These are phyloP conservation scores for Flaveria brownii DNA, from an alignment of 129 eudicot genomes.

Conservation along the genomic window DNA sequence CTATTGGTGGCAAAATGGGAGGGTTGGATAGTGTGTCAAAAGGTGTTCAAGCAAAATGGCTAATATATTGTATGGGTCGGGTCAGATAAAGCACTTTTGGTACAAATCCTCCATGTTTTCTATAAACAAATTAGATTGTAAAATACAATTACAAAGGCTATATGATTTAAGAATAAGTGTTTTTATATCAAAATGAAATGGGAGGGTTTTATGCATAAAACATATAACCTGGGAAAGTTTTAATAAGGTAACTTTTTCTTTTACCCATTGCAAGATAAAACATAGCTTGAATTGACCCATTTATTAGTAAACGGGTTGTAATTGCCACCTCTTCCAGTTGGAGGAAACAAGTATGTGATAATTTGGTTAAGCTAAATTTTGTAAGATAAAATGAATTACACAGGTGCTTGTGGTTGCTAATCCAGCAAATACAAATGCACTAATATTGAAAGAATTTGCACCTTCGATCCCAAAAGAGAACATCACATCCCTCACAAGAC, in stretches of 20 bases:
- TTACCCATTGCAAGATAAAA: background rate
- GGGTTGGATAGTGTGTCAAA: background rate
- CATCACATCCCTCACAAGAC: slow-evolving; percentile 78
- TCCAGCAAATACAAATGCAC: slow-evolving; percentile 93
- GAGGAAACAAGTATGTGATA: background rate
- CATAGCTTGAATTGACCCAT: no score
- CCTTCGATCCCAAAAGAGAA: slow-evolving; percentile 89
- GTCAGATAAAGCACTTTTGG: background rate
- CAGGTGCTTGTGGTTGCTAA: slow-evolving; percentile 96
- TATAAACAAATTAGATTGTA: background rate
- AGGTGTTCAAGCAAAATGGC: background rate
- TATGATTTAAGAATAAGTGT: background rate
- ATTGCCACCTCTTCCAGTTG: background rate
- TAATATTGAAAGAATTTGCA: slow-evolving; percentile 89
- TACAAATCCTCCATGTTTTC: background rate
- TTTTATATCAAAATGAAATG: background rate
- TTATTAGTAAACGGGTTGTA: background rate
- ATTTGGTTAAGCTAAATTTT: background rate
- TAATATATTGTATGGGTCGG: background rate
- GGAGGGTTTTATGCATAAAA: background rate
- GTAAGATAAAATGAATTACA: slow-evolving; percentile 5
- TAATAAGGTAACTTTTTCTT: background rate
- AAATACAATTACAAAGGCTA: background rate
- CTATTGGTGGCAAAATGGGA: background rate
- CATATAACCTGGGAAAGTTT: background rate